Base-by-base conservation (phyloP, 2,329 filamentous ascomycete genomes). In the Aspergillus chevalieri region DNA sequence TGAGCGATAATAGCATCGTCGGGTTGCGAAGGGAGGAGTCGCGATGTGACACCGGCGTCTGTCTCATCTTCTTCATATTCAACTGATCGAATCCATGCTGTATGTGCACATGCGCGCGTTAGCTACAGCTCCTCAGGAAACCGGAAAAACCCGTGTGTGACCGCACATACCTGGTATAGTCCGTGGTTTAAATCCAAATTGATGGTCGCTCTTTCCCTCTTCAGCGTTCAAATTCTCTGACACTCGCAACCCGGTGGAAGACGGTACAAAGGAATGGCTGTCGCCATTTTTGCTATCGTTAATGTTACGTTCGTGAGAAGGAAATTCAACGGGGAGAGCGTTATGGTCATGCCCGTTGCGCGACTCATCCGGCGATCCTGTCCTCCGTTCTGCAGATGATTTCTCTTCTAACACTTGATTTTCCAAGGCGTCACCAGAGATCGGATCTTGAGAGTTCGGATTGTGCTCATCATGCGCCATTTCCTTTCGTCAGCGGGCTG, bases 61-160 rank as follows among this genome's bases (percentile, higher is more conserved):
- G 66, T 56, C 34, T 68, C 72, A 33, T 68, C 65, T 19, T 69
- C 68, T n/a, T 51, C 43, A 44, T 58, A 49, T 43, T 72, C 68
- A 17, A 71, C 64, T 19, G 72, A 73, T 38, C 64, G 65, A 36
- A 76, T 68, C 74, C 74, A 76, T 42, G 67, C 71, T 73, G 55
- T 19, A 47, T 22, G 30, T 9, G 12, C 26, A 45, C 15, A 41
- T 9, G 19, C 17, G 26, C 15, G 17, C 19, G 17, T 41, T 21
- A 41, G 38, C 17, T 4, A 41, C 7, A 22, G 38, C 19, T 22
- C 10, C 15, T n/a, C 9, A 10, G 14, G n/a, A 41, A 41, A 5
- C 38, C 15, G n/a, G 12, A n/a, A 17, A 19, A 41, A 22, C 15
- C 38, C 38, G 17, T 19, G 17, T 41, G 8, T 21, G n/a, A 41